Evolutionary conservation across 192 early-diverging fungal species (phyloP).

Genomic region (Mortierella claussenii): DNA sequence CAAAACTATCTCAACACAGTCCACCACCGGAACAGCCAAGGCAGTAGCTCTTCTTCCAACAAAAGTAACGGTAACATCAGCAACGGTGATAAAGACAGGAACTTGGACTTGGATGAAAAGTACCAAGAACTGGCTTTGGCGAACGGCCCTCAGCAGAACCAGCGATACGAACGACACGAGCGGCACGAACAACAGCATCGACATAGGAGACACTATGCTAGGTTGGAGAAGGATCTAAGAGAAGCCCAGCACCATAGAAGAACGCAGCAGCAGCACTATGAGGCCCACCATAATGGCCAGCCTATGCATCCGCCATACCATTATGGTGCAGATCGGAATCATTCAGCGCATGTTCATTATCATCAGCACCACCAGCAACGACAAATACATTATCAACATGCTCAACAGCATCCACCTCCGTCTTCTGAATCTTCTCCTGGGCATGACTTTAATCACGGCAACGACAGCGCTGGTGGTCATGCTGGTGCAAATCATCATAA

Average conservation of each 20-base stretch:
- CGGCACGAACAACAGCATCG: constrained; percentile 2
- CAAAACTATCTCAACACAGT: constrained; percentile 31
- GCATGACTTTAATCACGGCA: neutral
- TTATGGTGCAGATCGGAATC: constrained; percentile 13
- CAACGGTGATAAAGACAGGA: constrained; percentile 8
- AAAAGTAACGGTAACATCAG: neutral
- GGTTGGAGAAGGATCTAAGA: neutral
- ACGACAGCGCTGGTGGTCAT: neutral
- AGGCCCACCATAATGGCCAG: constrained; percentile 1
- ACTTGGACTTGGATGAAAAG: constrained; percentile 28
- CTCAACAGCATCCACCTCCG: constrained; percentile 10
- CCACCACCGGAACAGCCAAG: neutral
- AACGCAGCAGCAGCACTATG: constrained; percentile 16
- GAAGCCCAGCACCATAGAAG: neutral
- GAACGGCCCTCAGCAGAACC: constrained; percentile 11
- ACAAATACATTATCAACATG: neutral
- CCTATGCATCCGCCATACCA: constrained; percentile 8
- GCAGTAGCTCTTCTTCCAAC: no score
- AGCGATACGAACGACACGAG: constrained; percentile 7
- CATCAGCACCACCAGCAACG: constrained; percentile 1
- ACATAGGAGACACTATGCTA: neutral
- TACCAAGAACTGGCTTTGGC: constrained; percentile 16
- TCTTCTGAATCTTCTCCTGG: neutral
- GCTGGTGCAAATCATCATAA: constrained; percentile 26
- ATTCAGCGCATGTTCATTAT: neutral